phyloP scores from a whole-genome alignment of 768 basidiomycete genomes.

The Hericium alpestre region DNA sequence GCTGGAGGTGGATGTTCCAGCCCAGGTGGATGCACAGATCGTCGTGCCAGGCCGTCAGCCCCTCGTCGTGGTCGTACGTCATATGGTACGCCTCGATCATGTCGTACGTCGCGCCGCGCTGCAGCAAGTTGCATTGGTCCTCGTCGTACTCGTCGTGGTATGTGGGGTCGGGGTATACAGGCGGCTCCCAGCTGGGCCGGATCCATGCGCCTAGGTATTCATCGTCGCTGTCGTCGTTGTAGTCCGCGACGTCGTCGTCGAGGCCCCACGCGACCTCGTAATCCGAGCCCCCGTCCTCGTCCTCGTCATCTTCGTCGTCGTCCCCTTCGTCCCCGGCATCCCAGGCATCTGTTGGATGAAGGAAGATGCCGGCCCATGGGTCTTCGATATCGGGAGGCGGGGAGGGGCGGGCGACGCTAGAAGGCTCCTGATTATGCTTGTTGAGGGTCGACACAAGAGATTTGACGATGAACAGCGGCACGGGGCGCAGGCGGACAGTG shows the following conservation, averaged over 20 bases:
- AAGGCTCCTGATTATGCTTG: conserved; percentile 27
- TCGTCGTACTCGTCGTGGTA: conserved; percentile 23
- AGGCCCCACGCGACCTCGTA: background rate
- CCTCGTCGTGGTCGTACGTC: conserved; percentile 42
- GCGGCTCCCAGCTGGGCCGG: conserved; percentile 50
- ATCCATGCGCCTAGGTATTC: conserved; percentile 34
- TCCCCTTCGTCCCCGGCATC: conserved; percentile 23
- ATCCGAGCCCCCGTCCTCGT: conserved; percentile 6
- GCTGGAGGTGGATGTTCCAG: conserved; percentile 50
- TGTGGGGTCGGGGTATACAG: conserved; percentile 28
- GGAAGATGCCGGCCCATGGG: conserved; percentile 66
- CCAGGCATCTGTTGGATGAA: too few relatives aligned
- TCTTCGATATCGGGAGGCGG: conserved; percentile 34
- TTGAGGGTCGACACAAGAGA: conserved; percentile 39
- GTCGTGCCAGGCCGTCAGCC: conserved; percentile 35
- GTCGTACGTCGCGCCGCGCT: conserved; percentile 46
- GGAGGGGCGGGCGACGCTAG: conserved; percentile 16
- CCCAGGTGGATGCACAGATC: conserved; percentile 47
- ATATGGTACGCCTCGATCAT: conserved; percentile 51
- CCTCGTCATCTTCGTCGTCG: conserved; percentile 22
- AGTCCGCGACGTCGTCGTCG: conserved; percentile 15
- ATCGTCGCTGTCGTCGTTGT: conserved; percentile 25
- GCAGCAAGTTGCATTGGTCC: conserved; percentile 32
- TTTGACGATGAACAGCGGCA: conserved; percentile 62
- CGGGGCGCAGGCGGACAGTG: conserved; percentile 44